Base-by-base conservation (phyloP, 2,329 filamentous ascomycete genomes). In the Calonectria multiphialidica region DNA sequence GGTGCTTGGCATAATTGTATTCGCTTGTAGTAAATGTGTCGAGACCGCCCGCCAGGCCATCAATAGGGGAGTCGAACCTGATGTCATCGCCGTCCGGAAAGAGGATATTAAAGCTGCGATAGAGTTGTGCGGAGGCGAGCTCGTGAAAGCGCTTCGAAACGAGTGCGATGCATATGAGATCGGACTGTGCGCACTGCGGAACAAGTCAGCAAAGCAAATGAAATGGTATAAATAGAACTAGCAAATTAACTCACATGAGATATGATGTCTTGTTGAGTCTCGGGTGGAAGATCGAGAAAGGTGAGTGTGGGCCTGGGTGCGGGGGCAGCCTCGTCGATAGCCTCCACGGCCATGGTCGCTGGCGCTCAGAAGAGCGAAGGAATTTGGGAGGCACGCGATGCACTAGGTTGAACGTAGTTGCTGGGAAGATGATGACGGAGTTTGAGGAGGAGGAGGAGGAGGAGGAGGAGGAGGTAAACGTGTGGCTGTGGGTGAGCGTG, bases 11-110 rank as follows among this genome's bases (percentile, higher is more conserved):
- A 82, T 93, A 92, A 81, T 92, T 86, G 82, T 92, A 92, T 35
- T 91, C 87, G 84, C 90, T 92, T 0, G 90, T 90, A 35, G 87
- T 89, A 66, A 93, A 88, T 5, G 91, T 92, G 68, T 92, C 88
- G 59, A 93, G 85, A 4, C 90, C 88, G 25, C 86, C 86, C 2
- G 90, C 89, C 40, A 93, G 85, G 5, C 87, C 86, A 75, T 92
- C 90, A 61, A 90, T 88, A n/a, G 87, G 85, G 0, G 85, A 87
- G 59, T 90, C 89, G 76, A 86, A 88, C 45, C 81, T 81, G 1
- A 84, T 80, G 70, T 90, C 88, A 75, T 91, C 89, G 65, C 90
- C 88, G 71, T 91, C 89, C n/a, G 89, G 87, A 77, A 93, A 92
- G 66, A 91, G 84, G 73, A 92, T 91, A 77, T 88, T 84, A 78